These are phyloP conservation scores for Aspergillus candidus DNA, from an alignment of 2,329 filamentous ascomycete species.

Conservation along the genomic window DNA sequence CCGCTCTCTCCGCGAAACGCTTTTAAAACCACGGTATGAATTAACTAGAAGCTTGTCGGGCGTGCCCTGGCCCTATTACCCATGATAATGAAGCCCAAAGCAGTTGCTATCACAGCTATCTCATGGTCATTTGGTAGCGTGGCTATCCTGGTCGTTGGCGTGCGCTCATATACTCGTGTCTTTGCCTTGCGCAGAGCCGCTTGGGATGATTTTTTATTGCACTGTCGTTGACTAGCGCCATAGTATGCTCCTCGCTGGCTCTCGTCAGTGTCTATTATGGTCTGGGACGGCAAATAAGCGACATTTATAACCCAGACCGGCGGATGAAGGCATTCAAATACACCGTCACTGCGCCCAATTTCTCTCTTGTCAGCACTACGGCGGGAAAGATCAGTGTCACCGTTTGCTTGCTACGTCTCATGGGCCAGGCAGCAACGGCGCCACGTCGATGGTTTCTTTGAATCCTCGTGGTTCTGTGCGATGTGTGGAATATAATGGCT, in stretches of 20 bases:
- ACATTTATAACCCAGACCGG: constrained; percentile 4
- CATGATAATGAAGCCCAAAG: constrained; percentile 1
- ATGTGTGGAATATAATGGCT: constrained; percentile 10
- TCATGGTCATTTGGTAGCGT: constrained; percentile 6
- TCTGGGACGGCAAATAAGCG: constrained; percentile 10
- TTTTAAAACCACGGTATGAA: no score
- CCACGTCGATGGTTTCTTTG: constrained; percentile 10
- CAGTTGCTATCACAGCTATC: constrained; percentile 1
- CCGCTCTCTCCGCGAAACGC: no score
- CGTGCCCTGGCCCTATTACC: background rate
- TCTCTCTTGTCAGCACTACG: constrained; percentile 11
- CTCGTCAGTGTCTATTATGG: constrained; percentile 13
- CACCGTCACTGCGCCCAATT: constrained; percentile 11
- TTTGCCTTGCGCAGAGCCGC: constrained; percentile 1
- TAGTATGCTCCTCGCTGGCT: constrained; percentile 9
- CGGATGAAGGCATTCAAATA: constrained; percentile 10
- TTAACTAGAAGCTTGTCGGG: no score
- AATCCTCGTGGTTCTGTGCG: constrained; percentile 9
- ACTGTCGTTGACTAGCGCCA: constrained; percentile 5
- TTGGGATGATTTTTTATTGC: constrained; percentile 12
- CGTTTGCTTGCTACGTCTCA: constrained; percentile 11
- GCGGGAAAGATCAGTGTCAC: constrained; percentile 15
- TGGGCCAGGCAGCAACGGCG: constrained; percentile 6
- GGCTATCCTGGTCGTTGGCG: background rate
- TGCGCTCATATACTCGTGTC: constrained; percentile 6